These are phyloP conservation scores for Cutaneotrichosporon sp. DNA, from an alignment of 1,284 basidiomycete genomes.

Conservation along the genomic window DNA sequence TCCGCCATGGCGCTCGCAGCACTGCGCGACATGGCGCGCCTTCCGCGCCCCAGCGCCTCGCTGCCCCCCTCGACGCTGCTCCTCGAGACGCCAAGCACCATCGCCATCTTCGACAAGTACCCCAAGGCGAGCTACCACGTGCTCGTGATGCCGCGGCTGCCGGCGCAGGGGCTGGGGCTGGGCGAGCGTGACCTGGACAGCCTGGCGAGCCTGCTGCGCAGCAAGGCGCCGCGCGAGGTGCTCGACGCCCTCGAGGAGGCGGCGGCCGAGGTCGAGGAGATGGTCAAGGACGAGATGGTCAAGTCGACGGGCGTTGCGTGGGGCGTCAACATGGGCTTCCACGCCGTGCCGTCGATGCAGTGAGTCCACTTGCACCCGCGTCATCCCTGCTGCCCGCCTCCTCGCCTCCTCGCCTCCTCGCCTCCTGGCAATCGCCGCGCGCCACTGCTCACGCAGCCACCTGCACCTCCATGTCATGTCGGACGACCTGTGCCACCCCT, in stretches of 20 bases:
- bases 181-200: conserved; percentile 57
- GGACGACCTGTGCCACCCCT: conserved; percentile 70
- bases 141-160: conserved; percentile 68
- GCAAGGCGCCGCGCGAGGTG: conserved; percentile 53
- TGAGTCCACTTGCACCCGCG: conserved; percentile 35
- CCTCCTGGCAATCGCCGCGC: neutral
- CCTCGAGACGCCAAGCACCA: conserved; percentile 61
- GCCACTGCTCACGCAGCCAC: conserved; percentile 60
- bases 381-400: neutral
- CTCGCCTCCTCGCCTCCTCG: neutral
- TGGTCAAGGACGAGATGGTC: conserved; percentile 80
- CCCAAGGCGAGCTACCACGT: conserved; percentile 85
- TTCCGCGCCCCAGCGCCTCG: conserved; percentile 56
- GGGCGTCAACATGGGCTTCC: conserved; percentile 81
- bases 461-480: conserved; percentile 87
- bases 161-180: conserved; percentile 34
- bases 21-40: conserved; percentile 65
- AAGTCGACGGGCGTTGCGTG: conserved; percentile 75
- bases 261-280: conserved; percentile 60
- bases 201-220: conserved; percentile 62
- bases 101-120: conserved; percentile 81
- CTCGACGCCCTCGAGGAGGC: conserved; percentile 63
- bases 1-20: conserved; percentile 55
- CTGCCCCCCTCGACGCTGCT: conserved; percentile 67
- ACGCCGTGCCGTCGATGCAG: conserved; percentile 68